These are phyloP conservation scores for Malania oleifera DNA, from an alignment of 164 flowering plant genomes.

Conservation along the genomic window DNA sequence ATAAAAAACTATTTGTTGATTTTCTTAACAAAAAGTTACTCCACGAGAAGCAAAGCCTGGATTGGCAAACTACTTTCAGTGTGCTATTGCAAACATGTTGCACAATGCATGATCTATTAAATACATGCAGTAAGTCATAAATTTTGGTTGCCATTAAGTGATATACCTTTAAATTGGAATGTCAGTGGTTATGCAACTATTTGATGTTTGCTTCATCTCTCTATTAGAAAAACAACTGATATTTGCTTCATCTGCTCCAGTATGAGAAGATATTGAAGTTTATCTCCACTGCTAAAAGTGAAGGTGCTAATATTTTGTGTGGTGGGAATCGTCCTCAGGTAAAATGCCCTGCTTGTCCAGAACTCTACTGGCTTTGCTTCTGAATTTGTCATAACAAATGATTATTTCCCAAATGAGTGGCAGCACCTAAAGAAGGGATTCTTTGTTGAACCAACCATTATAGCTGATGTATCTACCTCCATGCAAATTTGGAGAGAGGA, in stretches of 20 bases:
- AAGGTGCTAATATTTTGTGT: conserved; percentile 85
- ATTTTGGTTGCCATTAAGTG: background rate
- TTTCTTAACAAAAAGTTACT: too few relatives aligned
- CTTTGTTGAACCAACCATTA: conserved; percentile 77
- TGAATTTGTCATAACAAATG: background rate
- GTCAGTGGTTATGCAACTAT: background rate
- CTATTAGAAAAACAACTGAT: background rate
- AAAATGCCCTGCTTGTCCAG: conserved; percentile 10
- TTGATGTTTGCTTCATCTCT: background rate
- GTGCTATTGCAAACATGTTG: too few relatives aligned
- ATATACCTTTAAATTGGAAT: background rate
- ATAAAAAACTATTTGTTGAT: too few relatives aligned
- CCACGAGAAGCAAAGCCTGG: too few relatives aligned
- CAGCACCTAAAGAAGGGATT: conserved; percentile 91
- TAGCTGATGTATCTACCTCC: conserved; percentile 69
- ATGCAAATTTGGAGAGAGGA: conserved; percentile 99
- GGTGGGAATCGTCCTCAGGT: conserved; percentile 91
- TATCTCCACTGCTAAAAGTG: conserved; percentile 81
- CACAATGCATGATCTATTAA: too few relatives aligned
- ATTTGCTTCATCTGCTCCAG: conserved; percentile 34
- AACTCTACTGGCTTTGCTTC: background rate
- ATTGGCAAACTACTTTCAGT: too few relatives aligned
- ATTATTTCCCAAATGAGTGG: conserved; percentile 13
- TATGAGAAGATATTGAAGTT: conserved; percentile 78
- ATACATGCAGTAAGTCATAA: too few relatives aligned